Evolutionary conservation across 768 basidiomycete species (phyloP).

Genomic region (Termitomyces titanicus): DNA sequence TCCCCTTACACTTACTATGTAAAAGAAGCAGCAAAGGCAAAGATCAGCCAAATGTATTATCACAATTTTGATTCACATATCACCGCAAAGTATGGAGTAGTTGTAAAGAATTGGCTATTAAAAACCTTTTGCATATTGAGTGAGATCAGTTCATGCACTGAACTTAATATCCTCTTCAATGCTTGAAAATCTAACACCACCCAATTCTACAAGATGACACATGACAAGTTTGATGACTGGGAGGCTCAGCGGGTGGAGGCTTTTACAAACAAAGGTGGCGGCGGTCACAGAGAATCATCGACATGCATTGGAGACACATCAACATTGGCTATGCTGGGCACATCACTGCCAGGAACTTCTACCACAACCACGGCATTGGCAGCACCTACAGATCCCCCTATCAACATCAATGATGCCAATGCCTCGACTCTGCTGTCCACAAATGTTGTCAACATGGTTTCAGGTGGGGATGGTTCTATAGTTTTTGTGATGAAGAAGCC

Average conservation of each 20-base stretch:
- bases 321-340: background rate
- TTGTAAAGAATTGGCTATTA: constrained; percentile 17
- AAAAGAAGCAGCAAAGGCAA: constrained; percentile 12
- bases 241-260: background rate
- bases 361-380: no score
- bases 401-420: background rate
- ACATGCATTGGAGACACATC: background rate
- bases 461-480: background rate
- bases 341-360: no score
- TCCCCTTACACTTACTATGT: no score
- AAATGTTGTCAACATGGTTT: background rate
- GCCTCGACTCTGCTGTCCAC: background rate
- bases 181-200: background rate
- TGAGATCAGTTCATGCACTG: no score
- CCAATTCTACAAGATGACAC: constrained; percentile 6
- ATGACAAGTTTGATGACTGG: no score
- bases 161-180: background rate
- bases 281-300: background rate
- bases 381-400: background rate
- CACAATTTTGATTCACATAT: no score
- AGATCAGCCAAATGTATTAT: constrained; percentile 11
- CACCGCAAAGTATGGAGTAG: constrained; percentile 6
- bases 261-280: no score
- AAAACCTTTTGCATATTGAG: constrained; percentile 13
- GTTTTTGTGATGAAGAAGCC: background rate